phyloP scores from a whole-genome alignment of 2,329 filamentous ascomycete species.

The Penicillium sp. region DNA sequence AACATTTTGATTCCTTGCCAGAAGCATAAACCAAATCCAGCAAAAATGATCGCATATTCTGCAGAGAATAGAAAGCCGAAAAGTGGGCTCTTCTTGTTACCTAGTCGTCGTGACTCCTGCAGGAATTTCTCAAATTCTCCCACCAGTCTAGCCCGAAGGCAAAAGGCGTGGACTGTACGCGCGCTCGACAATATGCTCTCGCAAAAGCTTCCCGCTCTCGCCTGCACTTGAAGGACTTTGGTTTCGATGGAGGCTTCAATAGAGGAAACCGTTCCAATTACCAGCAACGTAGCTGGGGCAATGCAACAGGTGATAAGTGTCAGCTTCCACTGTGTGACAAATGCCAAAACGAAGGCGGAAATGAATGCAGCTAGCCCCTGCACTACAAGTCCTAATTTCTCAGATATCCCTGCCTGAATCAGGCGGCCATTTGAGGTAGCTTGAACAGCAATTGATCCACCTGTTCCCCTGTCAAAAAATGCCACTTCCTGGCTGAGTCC shows the following conservation, averaged over 20 bases:
- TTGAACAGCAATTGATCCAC: constrained; percentile 35
- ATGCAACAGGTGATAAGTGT: constrained; percentile 27
- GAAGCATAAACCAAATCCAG: constrained; percentile 32
- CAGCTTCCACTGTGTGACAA: constrained; percentile 29
- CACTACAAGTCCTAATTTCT: constrained; percentile 28
- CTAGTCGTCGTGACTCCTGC: constrained; percentile 11
- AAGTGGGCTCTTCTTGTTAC: constrained; percentile 22
- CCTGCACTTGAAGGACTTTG: constrained; percentile 25
- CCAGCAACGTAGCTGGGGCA: constrained; percentile 21
- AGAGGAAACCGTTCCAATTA: constrained; percentile 9
- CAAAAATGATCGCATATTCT: constrained; percentile 20
- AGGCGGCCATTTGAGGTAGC: constrained; percentile 34
- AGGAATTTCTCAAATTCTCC: constrained; percentile 25
- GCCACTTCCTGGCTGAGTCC: constrained; percentile 37
- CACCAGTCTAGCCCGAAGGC: constrained; percentile 20
- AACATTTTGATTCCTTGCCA: constrained; percentile 39
- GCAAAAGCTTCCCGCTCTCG: constrained; percentile 24
- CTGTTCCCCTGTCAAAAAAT: constrained; percentile 33
- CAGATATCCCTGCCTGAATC: constrained; percentile 25
- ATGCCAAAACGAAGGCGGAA: constrained; percentile 28
- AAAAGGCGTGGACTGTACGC: constrained; percentile 29
- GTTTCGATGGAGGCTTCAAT: constrained; percentile 26
- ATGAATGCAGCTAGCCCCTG: constrained; percentile 26
- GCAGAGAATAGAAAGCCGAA: constrained; percentile 24
- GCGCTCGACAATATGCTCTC: constrained; percentile 23